Conservation (phyloP, 1,139 yeast genomes). For the Yarrowia galli region DNA sequence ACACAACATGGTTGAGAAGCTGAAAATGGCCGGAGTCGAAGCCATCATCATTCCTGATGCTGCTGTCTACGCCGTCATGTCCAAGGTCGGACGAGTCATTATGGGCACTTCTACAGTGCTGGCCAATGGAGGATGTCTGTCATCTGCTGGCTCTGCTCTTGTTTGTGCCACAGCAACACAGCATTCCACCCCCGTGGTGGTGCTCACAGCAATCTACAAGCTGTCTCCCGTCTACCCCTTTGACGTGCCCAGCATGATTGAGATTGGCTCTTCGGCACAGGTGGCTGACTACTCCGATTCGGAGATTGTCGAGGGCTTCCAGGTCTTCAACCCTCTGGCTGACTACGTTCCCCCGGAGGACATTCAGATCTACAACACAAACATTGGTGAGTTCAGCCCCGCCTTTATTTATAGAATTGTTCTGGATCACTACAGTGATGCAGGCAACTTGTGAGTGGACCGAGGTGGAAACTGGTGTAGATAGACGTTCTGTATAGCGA, state of each 20-base stretch:
- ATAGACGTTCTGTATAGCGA: neutral
- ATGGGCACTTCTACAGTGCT: constrained; percentile 91
- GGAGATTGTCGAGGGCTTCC: constrained; percentile 68
- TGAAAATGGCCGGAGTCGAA: constrained; percentile 87
- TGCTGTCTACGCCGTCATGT: constrained; percentile 93
- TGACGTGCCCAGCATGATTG: constrained; percentile 84
- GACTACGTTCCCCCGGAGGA: constrained; percentile 95
- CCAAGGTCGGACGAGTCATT: constrained; percentile 94
- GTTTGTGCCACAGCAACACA: constrained; percentile 97
- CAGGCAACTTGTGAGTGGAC: constrained; percentile 55
- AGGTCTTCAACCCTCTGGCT: constrained; percentile 87
- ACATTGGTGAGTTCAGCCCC: constrained; percentile 93
- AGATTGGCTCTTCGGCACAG: constrained; percentile 91
- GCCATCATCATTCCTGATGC: constrained; percentile 93
- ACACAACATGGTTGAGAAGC: constrained; percentile 77
- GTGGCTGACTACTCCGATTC: constrained; percentile 76
- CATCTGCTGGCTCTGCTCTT: constrained; percentile 88
- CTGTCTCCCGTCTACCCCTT: constrained; percentile 94
- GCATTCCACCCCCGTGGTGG: constrained; percentile 92
- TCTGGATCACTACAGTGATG: constrained; percentile 88
- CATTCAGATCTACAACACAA: constrained; percentile 92
- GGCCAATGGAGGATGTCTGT: constrained; percentile 94
- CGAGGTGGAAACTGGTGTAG: neutral
- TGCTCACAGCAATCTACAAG: constrained; percentile 93
- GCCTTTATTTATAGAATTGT: constrained; percentile 95